phyloP scores from a whole-genome alignment of 2,329 filamentous ascomycete genomes.

The Trichoderma citrinoviride region DNA sequence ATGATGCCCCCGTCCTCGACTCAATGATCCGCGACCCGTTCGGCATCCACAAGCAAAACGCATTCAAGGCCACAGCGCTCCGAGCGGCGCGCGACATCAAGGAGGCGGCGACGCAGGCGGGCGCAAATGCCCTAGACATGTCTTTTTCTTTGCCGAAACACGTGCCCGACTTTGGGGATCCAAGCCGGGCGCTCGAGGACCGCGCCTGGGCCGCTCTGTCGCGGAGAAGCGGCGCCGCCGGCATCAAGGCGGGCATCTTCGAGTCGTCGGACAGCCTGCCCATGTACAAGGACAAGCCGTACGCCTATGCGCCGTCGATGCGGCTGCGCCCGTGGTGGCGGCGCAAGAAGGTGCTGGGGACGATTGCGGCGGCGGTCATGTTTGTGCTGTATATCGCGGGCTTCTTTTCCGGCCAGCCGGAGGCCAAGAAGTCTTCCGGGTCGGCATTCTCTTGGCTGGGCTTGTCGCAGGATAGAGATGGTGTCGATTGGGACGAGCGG shows the following conservation, averaged over 20 bases:
- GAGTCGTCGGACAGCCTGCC: slow-evolving; percentile 58
- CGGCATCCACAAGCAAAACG: slow-evolving; percentile 42
- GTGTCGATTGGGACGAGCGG: slow-evolving; percentile 72
- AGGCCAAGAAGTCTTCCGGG: slow-evolving; percentile 35
- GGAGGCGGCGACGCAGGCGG: slow-evolving; percentile 49
- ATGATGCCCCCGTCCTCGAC: slow-evolving; percentile 31
- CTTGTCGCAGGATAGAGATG: slow-evolving; percentile 45
- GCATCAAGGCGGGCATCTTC: slow-evolving; percentile 58
- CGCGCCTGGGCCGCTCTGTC: slow-evolving; percentile 57
- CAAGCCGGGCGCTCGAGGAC: slow-evolving; percentile 64
- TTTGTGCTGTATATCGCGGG: slow-evolving; percentile 69
- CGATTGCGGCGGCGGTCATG: slow-evolving; percentile 54
- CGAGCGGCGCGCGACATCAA: slow-evolving; percentile 45
- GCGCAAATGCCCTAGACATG: slow-evolving; percentile 55
- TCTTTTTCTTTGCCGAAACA: slow-evolving; percentile 66
- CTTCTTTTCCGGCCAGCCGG: slow-evolving; percentile 46
- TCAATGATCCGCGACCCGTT: slow-evolving; percentile 47
- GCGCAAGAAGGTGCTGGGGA: slow-evolving; percentile 58
- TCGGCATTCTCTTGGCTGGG: slow-evolving; percentile 59
- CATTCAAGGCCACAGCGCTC: slow-evolving; percentile 49
- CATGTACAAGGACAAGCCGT: slow-evolving; percentile 99
- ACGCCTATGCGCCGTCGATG: slow-evolving; percentile 61
- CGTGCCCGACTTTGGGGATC: slow-evolving; percentile 65
- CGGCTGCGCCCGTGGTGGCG: slow-evolving; percentile 59
- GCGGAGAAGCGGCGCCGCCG: slow-evolving; percentile 38